Base-by-base conservation (phyloP, 2,329 filamentous ascomycete genomes). In the Seiridium cupressi region DNA sequence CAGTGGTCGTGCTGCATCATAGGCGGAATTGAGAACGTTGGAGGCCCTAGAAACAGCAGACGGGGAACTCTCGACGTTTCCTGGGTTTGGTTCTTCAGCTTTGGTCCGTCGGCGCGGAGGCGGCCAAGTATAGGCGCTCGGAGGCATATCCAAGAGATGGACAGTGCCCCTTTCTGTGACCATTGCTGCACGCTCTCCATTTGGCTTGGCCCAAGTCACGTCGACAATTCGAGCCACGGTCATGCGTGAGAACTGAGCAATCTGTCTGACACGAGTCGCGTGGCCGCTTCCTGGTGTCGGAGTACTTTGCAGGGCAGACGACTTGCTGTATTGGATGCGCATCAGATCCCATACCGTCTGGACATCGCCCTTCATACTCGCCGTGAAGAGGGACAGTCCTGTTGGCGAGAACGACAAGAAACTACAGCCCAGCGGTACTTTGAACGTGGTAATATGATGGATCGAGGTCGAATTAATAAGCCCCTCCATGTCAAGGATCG, bases 121-220 rank as follows among this genome's bases (percentile, higher is more conserved):
- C 46, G 93, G 93, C 93, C 93, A 97, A 65, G 90, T 87, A 67
- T 93, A 94, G 4, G 92, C 91, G 63, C 87, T 90, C 51, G 86
- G 82, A 7, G 93, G 92, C 74, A 98, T 85, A 65, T 97, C 91
- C 64, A 97, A 89, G 48, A 98, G 85, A 75, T 99, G 95, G 9
- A 97, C 88, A 7, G 95, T 99, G n/a, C 94, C 93, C 66, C 93
- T 91, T 69, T 96, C 92, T 0, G 95, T 98, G 34, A 97, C 87
- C 77, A 99, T 88, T 1, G 93, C 94, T 44, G 96, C 78, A 61
- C 91, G 89, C 70, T 96, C 91, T 31, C 91, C 92, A 59, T 89
- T 88, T 3, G 91, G 91, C 58, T 86, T 84, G 1, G 90, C 89
- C 95, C 95, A 99, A 3, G 88, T 87, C 47, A 97, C 91, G 69